phyloP scores from a whole-genome alignment of 1,139 yeast genomes.

The Blastobotrys proliferans region DNA sequence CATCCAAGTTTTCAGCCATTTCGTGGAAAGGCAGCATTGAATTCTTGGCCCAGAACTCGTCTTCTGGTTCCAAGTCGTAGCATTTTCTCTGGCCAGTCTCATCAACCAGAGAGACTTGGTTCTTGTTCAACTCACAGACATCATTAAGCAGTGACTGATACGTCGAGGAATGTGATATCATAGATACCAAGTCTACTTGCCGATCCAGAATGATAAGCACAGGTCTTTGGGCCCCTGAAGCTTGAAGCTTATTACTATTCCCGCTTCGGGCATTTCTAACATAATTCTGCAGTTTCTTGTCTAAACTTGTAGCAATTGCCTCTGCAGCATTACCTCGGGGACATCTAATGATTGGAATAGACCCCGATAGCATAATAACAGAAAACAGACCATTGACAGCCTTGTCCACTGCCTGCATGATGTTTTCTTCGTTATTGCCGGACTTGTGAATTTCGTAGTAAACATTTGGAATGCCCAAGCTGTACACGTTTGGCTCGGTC shows the following conservation, averaged over 20 bases:
- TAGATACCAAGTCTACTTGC: slow-evolving; percentile 82
- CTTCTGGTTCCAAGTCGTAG: slow-evolving; percentile 86
- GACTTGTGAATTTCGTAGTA: slow-evolving; percentile 72
- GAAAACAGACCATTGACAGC: slow-evolving; percentile 81
- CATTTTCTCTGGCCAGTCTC: slow-evolving; percentile 47
- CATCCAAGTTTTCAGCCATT: slow-evolving; percentile 92
- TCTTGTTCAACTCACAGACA: slow-evolving; percentile 75
- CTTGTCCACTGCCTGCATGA: slow-evolving; percentile 60
- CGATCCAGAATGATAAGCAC: slow-evolving; percentile 83
- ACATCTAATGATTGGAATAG: slow-evolving; percentile 85
- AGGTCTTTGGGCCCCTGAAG: slow-evolving; percentile 46
- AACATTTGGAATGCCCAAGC: slow-evolving; percentile 63
- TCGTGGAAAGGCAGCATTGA: slow-evolving; percentile 93
- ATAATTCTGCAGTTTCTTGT: slow-evolving; percentile 76
- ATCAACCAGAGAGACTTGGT: slow-evolving; percentile 63
- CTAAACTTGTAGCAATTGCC: slow-evolving; percentile 81
- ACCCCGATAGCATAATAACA: slow-evolving; percentile 68
- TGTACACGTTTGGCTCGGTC: slow-evolving; percentile 86
- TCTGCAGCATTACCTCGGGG: slow-evolving; percentile 96
- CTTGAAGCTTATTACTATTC: slow-evolving; percentile 21
- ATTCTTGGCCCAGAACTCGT: slow-evolving; percentile 85
- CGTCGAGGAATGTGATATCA: slow-evolving; percentile 97
- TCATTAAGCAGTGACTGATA: slow-evolving; percentile 96
- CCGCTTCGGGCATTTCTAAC: slow-evolving; percentile 57
- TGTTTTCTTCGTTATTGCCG: slow-evolving; percentile 65